These are phyloP conservation scores for Xylaria bambusicola DNA, from an alignment of 495 filamentous ascomycete species.

Conservation along the genomic window DNA sequence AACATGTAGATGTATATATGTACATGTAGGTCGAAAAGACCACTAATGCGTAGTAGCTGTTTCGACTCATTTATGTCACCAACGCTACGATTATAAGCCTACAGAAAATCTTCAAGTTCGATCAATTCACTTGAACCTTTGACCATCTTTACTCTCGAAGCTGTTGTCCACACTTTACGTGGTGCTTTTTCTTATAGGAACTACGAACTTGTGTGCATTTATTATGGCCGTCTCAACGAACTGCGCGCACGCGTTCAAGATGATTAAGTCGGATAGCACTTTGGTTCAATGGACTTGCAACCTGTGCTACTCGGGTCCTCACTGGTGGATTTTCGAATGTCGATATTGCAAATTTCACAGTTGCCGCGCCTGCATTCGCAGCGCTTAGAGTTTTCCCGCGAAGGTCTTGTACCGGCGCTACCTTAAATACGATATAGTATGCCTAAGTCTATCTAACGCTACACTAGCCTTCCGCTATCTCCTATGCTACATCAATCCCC, in stretches of 20 bases:
- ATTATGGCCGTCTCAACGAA: constrained; percentile 64
- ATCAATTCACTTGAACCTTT: constrained; percentile 9
- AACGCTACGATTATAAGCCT: no score
- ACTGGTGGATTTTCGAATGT: constrained; percentile 84
- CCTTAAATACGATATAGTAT: not conserved
- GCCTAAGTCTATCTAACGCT: not conserved
- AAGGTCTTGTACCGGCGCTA: constrained; percentile 2
- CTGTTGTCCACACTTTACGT: not conserved
- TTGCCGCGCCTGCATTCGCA: constrained; percentile 66
- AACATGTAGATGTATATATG: no score
- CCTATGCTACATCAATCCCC: not conserved
- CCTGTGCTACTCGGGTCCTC: constrained; percentile 74
- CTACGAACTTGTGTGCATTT: no score
- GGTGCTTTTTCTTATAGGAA: no score
- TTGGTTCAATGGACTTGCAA: constrained; percentile 77
- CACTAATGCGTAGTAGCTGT: no score
- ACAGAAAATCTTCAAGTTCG: constrained; percentile 1
- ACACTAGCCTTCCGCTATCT: not conserved
- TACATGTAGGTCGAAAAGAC: no score
- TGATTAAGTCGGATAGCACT: constrained; percentile 76
- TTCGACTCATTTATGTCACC: no score
- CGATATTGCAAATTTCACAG: constrained; percentile 75
- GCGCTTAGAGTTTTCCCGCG: constrained; percentile 41
- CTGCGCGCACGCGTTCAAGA: constrained; percentile 71
- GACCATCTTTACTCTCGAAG: constrained; percentile 5